Evolutionary conservation across 805 yeast species (phyloP), one percentile per base, ranked within the genome.

Genomic region (Kuraishia hungarica): DNA sequence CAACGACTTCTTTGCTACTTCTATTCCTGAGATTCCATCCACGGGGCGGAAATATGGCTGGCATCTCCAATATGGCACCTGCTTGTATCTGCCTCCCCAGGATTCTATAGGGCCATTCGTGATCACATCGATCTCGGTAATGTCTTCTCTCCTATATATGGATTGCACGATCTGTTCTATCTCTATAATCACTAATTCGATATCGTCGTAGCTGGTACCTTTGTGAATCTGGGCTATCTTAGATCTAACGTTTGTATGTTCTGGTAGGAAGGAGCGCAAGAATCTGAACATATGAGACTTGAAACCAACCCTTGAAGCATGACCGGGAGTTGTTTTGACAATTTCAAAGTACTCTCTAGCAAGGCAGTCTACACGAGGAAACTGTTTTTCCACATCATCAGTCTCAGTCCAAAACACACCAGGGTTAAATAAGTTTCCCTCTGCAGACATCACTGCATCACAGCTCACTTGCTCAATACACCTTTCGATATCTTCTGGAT

Each of bases 361-460:
- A 57, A 93, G 74, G 57, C 75, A 74, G 71, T 94, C 99, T 5
- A 93, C 92, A 56, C 98, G 77, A 15, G 97, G 96, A 64, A 83
- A 91, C 56, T 82, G 86, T 60, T 72, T 82, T 21, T 88, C 90
- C 29, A 69, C 68, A 54, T 85, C 81, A 8, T 75, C 71, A 1
- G 70, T 63, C 51, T 71, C 67, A 1, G 79, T 72, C 85, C 84
- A 80, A 67, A 94, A 93, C 1, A 92, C 83, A 6, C 96, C 97
- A 0, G 99, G 99, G 63, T 94, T 94, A 71, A 85, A 88, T 39
- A 94, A 73, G 64, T 91, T 91, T 0, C 97, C 97, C 69, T 94
- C 99, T 1, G 99, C 99, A 48, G 96, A 85, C 99, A 94, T 94
- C 19, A 94, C 94, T 0, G 91, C 97, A 70, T 94, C 97, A 59